Conservation (phyloP, 331 rosid species). For the Quercus phellos region DNA sequence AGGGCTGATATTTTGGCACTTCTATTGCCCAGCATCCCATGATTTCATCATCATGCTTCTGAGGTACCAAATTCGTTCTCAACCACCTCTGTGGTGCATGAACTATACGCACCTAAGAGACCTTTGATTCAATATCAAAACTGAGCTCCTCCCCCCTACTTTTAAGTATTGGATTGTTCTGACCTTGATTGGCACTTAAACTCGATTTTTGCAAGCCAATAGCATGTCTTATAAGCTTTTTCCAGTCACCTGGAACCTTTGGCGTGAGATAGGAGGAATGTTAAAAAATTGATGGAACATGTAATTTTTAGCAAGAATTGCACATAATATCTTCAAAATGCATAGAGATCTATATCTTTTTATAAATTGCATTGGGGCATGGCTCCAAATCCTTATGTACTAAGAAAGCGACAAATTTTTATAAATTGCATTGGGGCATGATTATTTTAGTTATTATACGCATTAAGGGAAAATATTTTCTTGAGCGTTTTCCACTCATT, state of each 20-base stretch:
- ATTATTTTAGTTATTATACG: no score
- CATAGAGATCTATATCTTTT: not conserved
- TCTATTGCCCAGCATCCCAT: not conserved
- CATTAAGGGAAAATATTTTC: no score
- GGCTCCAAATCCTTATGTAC: not conserved
- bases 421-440: no score
- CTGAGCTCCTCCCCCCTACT: not conserved
- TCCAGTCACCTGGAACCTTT: not conserved
- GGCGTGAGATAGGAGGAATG: not conserved
- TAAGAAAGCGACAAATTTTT: not conserved
- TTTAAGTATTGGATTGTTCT: no score
- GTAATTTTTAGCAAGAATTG: not conserved
- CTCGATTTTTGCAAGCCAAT: not conserved
- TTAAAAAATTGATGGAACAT: not conserved
- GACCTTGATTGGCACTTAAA: not conserved
- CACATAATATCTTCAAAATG: not conserved
- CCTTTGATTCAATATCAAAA: not conserved
- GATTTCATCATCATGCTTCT: not conserved
- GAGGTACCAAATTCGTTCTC: not conserved
- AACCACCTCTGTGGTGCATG: not conserved
- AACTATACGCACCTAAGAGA: not conserved
- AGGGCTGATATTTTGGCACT: not conserved
- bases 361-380: not conserved
- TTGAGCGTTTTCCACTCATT: constrained; percentile 4
- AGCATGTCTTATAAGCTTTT: not conserved